Evolutionary conservation across 2,329 filamentous ascomycete species (phyloP).

Genomic region (Trichoderma gracile): DNA sequence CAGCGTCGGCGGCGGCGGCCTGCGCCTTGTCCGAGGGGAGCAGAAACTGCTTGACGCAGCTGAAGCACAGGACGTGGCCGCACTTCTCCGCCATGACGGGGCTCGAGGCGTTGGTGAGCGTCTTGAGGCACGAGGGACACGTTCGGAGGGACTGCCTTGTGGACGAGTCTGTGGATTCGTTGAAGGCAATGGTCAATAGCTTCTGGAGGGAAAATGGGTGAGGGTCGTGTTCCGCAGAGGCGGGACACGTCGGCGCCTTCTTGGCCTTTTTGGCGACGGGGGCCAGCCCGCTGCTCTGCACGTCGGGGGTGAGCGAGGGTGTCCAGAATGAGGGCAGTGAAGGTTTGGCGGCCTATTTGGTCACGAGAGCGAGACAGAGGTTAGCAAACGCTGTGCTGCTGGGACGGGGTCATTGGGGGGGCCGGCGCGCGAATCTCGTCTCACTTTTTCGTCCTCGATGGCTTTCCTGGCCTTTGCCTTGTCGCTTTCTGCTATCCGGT

Average conservation of each 20-base stretch:
- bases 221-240: conserved; percentile 62
- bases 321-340: conserved; percentile 90
- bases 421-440: conserved; percentile 17
- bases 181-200: conserved; percentile 75
- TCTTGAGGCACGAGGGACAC: conserved; percentile 86
- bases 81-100: conserved; percentile 84
- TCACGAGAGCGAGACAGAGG: too few relatives aligned
- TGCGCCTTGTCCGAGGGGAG: conserved; percentile 50
- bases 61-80: conserved; percentile 86
- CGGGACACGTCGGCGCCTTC: conserved; percentile 72
- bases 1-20: conserved; percentile 21
- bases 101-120: conserved; percentile 76
- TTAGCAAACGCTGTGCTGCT: not conserved
- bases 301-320: conserved; percentile 72
- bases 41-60: conserved; percentile 83
- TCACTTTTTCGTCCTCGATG: conserved; percentile 71
- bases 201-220: conserved; percentile 78
- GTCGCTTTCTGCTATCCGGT: conserved; percentile 68
- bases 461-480: conserved; percentile 67
- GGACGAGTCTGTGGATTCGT: conserved; percentile 60
- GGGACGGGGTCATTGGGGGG: conserved; percentile 20
- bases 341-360: conserved; percentile 58
- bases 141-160: conserved; percentile 49
- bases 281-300: conserved; percentile 50
- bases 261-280: conserved; percentile 63